Evolutionary conservation across 148 eudicot genomes (phyloP).

Genomic region (Rhododendron ferrugineum): DNA sequence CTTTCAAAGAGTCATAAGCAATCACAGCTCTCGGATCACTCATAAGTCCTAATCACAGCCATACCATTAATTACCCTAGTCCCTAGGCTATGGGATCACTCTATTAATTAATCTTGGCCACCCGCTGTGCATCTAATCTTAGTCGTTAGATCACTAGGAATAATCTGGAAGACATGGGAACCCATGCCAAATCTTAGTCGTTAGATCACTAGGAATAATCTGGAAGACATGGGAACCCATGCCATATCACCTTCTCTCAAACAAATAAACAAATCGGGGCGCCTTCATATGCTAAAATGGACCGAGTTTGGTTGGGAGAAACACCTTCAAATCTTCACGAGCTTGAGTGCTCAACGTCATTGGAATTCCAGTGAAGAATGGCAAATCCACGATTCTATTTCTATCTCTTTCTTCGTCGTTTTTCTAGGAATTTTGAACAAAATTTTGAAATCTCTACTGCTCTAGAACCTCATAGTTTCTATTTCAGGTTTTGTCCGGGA

Average conservation of each 20-base stretch:
- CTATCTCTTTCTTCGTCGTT: neutral
- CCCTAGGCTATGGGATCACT: neutral
- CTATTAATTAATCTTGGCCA: neutral
- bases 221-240: neutral
- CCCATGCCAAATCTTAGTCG: too few relatives aligned
- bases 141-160: neutral
- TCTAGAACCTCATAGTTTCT: neutral
- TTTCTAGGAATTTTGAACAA: neutral
- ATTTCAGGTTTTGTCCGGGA: neutral
- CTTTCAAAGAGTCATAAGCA: neutral
- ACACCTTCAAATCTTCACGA: neutral
- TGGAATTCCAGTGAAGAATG: neutral
- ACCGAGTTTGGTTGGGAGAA: too few relatives aligned
- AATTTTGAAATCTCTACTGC: neutral
- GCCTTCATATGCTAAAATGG: neutral
- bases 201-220: neutral
- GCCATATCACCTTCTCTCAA: neutral
- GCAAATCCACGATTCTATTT: neutral
- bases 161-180: neutral
- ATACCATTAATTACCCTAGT: neutral
- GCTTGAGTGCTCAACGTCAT: neutral
- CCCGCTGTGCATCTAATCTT: neutral
- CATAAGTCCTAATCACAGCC: neutral
- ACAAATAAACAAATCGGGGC: neutral
- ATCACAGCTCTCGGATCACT: neutral